Percentiles rank a stretch among this genome's conserved stretches.
These are phyloP conservation scores for Phaeosphaeriaceae sp. DNA, from an alignment of 2,329 filamentous ascomycete species.

Conservation along the genomic window DNA sequence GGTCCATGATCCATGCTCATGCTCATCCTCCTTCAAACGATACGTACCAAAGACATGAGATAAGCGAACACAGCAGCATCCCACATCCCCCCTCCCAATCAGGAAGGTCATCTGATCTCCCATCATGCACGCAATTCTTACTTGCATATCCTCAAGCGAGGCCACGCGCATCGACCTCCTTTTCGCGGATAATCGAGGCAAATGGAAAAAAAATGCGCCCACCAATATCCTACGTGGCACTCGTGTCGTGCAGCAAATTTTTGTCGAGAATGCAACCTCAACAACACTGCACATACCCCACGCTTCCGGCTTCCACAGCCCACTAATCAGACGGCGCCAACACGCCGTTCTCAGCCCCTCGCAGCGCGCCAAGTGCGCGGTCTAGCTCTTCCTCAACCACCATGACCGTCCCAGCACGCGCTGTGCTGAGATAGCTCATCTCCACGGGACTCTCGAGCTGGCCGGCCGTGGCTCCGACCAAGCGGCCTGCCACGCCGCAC, in stretches of 20 bases:
- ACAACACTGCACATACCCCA: neutral
- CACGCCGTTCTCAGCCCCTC: conserved; percentile 44
- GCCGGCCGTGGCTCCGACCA: conserved; percentile 72
- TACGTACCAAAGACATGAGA: neutral
- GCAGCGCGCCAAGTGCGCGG: conserved; percentile 76
- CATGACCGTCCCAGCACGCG: conserved; percentile 87
- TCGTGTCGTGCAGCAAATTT: neutral
- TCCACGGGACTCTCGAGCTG: conserved; percentile 62
- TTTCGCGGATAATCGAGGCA: neutral
- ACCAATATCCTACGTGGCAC: neutral
- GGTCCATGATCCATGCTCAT: neutral
- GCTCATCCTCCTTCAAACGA: neutral
- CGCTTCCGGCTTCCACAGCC: neutral
- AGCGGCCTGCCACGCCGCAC: conserved; percentile 84
- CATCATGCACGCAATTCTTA: neutral
- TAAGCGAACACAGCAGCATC: neutral
- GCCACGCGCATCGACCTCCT: neutral
- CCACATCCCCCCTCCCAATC: neutral
- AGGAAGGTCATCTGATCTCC: neutral
- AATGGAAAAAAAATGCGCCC: neutral
- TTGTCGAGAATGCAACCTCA: neutral
- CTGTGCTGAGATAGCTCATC: conserved; percentile 90
- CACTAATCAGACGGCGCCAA: conserved; percentile 1
- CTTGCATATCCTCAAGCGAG: neutral
- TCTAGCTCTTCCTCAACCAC: conserved; percentile 75